Conservation (phyloP, 352 stramenopile genomes). For the Globisporangium abappressorium region DNA sequence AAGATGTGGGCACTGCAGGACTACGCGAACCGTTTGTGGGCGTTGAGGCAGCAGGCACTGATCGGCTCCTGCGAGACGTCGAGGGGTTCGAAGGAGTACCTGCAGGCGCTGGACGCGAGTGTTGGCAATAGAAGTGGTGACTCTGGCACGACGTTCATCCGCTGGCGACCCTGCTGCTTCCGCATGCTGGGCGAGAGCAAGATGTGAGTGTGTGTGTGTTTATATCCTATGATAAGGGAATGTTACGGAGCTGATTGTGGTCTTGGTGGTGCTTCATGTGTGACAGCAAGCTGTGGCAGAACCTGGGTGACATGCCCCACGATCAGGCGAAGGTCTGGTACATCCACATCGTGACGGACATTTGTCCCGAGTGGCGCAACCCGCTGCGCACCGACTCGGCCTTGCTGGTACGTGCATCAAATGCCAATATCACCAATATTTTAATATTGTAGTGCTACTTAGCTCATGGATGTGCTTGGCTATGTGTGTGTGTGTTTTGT, state of each 20-base stretch:
- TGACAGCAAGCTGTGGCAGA: slow-evolving; percentile 54
- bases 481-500: not conserved
- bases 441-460: too few species aligned
- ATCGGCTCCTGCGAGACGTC: slow-evolving; percentile 60
- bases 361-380: slow-evolving; percentile 51
- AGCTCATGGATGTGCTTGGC: not conserved
- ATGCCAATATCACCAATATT: not conserved
- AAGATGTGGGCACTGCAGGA: slow-evolving; percentile 46
- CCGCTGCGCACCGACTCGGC: slow-evolving; percentile 51
- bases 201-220: slow-evolving; percentile 25
- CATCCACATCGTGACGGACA: slow-evolving; percentile 48
- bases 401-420: slow-evolving; percentile 34
- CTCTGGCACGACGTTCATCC: not conserved
- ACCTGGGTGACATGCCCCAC: slow-evolving; percentile 47
- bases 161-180: slow-evolving; percentile 37
- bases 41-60: slow-evolving; percentile 52
- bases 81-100: slow-evolving; percentile 46
- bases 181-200: slow-evolving; percentile 46
- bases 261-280: not conserved
- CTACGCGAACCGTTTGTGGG: slow-evolving; percentile 46
- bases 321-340: slow-evolving; percentile 50
- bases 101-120: slow-evolving; percentile 5
- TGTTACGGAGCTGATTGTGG: not conserved
- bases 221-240: not conserved
- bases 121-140: not conserved